Conservation (phyloP, 2,329 filamentous ascomycete genomes). For the Ceratocystis alfenasii region DNA sequence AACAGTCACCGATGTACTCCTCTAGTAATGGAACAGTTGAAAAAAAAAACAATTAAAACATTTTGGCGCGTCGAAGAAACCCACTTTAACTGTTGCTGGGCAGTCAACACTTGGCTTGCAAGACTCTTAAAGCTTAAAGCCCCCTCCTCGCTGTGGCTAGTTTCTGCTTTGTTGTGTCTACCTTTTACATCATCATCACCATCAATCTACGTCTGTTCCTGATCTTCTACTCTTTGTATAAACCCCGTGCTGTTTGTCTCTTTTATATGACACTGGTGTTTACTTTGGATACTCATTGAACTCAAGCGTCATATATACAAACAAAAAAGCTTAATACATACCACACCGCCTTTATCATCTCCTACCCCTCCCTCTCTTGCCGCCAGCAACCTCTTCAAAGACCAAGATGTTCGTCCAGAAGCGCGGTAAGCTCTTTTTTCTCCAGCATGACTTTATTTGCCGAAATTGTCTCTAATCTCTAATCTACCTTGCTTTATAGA, state of each 20-base stretch:
- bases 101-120: background rate
- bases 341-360: background rate
- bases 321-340: too few relatives aligned
- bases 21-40: background rate
- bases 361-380: conserved; percentile 20
- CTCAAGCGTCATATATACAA: too few relatives aligned
- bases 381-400: conserved; percentile 23
- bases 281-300: too few relatives aligned
- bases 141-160: conserved; percentile 2
- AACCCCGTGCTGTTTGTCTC: too few relatives aligned
- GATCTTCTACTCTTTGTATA: too few relatives aligned
- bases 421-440: conserved; percentile 41
- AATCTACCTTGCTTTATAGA: conserved; percentile 46
- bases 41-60: background rate
- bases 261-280: too few relatives aligned
- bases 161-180: background rate
- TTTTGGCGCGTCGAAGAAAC: background rate
- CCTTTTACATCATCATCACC: conserved; percentile 19
- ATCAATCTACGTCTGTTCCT: conserved; percentile 19
- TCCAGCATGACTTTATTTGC: background rate
- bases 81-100: conserved; percentile 2
- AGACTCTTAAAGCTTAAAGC: conserved; percentile 1
- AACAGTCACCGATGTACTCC: background rate
- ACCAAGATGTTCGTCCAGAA: conserved; percentile 51
- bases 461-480: conserved; percentile 11